phyloP scores from a whole-genome alignment of 495 filamentous ascomycete species.

The Tuber umbilicatum region DNA sequence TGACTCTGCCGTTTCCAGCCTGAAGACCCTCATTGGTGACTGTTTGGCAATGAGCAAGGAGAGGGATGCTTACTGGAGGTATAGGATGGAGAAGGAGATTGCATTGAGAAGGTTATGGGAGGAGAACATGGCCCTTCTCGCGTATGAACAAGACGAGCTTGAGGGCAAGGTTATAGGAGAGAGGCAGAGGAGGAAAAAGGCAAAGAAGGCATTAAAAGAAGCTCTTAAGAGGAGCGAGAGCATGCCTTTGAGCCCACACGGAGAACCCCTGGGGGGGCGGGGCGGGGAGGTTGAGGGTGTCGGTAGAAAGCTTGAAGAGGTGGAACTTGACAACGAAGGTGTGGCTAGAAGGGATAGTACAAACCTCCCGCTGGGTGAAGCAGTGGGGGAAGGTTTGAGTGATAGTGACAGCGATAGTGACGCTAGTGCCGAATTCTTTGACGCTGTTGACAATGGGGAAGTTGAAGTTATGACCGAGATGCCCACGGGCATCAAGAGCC shows the following conservation, averaged over 20 bases:
- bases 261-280: not conserved
- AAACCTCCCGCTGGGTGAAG: slow-evolving; percentile 5
- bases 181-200: slow-evolving; percentile 78
- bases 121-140: slow-evolving; percentile 93
- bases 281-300: slow-evolving; percentile 14
- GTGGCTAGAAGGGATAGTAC: slow-evolving; percentile 24
- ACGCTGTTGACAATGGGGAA: slow-evolving; percentile 88
- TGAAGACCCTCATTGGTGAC: slow-evolving; percentile 80
- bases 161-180: slow-evolving; percentile 82
- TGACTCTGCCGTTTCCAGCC: slow-evolving; percentile 76
- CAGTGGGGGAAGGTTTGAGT: slow-evolving; percentile 19
- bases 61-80: slow-evolving; percentile 94
- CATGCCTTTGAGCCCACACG: slow-evolving; percentile 16
- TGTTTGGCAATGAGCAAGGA: slow-evolving; percentile 85
- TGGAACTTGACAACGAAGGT: slow-evolving; percentile 26
- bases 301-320: slow-evolving; percentile 44
- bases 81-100: slow-evolving; percentile 79
- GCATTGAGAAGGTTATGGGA: slow-evolving; percentile 93
- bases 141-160: slow-evolving; percentile 83
- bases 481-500: slow-evolving; percentile 44
- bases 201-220: slow-evolving; percentile 83
- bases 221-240: slow-evolving; percentile 56
- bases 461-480: slow-evolving; percentile 66
- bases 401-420: slow-evolving; percentile 65
- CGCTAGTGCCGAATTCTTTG: slow-evolving; percentile 90